Evolutionary conservation across 805 yeast genomes (phyloP).

Genomic region (Metschnikowia proteae): DNA sequence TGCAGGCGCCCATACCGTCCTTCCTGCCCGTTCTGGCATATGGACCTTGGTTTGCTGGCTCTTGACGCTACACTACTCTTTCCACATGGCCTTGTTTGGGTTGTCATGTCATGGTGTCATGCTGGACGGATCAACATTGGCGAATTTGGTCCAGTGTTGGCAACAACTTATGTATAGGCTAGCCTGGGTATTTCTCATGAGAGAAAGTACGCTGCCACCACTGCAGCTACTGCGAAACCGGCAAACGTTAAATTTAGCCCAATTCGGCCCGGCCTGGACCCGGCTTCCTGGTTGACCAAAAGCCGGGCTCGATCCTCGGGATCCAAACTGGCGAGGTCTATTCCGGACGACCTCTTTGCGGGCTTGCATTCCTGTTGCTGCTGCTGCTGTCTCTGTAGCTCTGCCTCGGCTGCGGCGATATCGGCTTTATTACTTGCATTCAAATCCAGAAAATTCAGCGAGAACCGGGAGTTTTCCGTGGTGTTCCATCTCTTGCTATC

Average conservation of each 20-base stretch:
- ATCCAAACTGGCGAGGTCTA: slow-evolving; percentile 43
- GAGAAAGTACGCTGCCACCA: slow-evolving; percentile 26
- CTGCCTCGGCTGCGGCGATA: slow-evolving; percentile 20
- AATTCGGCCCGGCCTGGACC: not conserved
- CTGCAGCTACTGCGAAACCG: slow-evolving; percentile 33
- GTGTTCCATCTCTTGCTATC: slow-evolving; percentile 61
- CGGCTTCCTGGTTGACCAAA: slow-evolving; percentile 14
- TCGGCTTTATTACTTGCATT: slow-evolving; percentile 41
- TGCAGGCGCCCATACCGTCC: too few species aligned
- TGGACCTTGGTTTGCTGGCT: too few species aligned
- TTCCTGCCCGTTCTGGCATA: too few species aligned
- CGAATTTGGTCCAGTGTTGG: too few species aligned
- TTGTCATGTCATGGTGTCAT: too few species aligned
- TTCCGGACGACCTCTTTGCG: slow-evolving; percentile 15
- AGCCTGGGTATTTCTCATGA: not conserved
- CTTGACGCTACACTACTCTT: too few species aligned
- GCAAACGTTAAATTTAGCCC: slow-evolving; percentile 20
- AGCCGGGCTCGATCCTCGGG: slow-evolving; percentile 65
- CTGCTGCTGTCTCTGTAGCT: slow-evolving; percentile 12
- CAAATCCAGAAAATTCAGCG: slow-evolving; percentile 65
- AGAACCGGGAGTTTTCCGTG: slow-evolving; percentile 53
- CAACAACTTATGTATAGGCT: too few species aligned
- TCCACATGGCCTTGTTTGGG: too few species aligned
- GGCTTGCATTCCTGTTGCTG: slow-evolving; percentile 6
- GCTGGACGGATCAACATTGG: too few species aligned